Conservation (phyloP, 352 stramenopile genomes). For the Thalassiosira mediterranea region DNA sequence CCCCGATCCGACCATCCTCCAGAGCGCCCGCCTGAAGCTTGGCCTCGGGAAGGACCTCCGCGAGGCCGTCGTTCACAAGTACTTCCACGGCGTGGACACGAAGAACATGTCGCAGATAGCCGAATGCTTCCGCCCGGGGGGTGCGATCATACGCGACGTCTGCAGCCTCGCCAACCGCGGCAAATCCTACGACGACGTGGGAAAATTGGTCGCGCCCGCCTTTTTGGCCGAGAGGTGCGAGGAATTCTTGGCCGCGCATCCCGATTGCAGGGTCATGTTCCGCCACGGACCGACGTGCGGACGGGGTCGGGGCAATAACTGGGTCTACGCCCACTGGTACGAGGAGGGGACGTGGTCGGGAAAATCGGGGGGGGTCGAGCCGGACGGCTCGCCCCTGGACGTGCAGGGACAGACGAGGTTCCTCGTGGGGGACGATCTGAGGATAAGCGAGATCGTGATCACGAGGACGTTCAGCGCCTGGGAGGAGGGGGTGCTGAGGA, state of each 20-base stretch:
- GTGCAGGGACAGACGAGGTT: constrained; percentile 48
- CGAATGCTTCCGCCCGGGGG: constrained; percentile 18
- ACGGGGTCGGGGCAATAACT: constrained; percentile 22
- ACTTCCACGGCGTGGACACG: constrained; percentile 36
- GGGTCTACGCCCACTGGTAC: constrained; percentile 51
- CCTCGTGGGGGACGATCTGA: constrained; percentile 40
- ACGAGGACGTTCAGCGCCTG: constrained; percentile 68
- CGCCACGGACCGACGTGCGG: constrained; percentile 37
- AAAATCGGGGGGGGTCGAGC: constrained; percentile 20
- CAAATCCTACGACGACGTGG: constrained; percentile 9
- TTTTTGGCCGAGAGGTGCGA: constrained; percentile 33
- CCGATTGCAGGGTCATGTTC: constrained; percentile 29
- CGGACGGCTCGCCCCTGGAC: constrained; percentile 20
- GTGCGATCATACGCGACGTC: constrained; percentile 36
- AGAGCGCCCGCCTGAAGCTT: constrained; percentile 13
- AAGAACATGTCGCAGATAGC: constrained; percentile 34
- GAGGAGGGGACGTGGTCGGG: constrained; percentile 34
- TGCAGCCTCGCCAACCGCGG: constrained; percentile 18
- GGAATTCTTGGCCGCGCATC: constrained; percentile 43
- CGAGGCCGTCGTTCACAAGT: constrained; percentile 30
- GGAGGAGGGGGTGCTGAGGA: constrained; percentile 44
- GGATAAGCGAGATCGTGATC: constrained; percentile 66
- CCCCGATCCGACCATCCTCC: constrained; percentile 5
- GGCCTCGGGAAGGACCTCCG: constrained; percentile 29
- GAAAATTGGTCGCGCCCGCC: constrained; percentile 14